Evolutionary conservation across 2,329 filamentous ascomycete species (phyloP).

Genomic region (Sarocladium strictum): DNA sequence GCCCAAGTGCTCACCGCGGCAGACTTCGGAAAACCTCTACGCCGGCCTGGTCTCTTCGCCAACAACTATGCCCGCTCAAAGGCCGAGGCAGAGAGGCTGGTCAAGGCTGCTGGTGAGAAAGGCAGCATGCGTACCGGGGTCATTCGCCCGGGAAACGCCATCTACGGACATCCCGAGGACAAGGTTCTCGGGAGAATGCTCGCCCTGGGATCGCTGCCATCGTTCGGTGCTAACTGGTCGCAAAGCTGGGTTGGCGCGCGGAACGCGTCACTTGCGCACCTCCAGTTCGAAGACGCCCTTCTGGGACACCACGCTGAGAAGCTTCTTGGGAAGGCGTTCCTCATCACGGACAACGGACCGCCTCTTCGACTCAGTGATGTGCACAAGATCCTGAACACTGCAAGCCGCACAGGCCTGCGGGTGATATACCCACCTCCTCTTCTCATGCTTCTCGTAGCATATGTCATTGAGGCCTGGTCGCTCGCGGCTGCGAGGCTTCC

Average conservation of each 20-base stretch:
- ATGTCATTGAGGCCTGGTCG: constrained; percentile 20
- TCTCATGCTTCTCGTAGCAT: constrained; percentile 29
- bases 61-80: constrained; percentile 47
- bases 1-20: constrained; percentile 40
- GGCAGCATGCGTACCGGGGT: constrained; percentile 41
- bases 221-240: constrained; percentile 29
- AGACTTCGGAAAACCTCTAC: constrained; percentile 35
- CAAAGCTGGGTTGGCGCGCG: constrained; percentile 44
- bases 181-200: constrained; percentile 34
- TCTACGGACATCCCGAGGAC: constrained; percentile 44
- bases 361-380: constrained; percentile 34
- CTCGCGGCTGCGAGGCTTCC: constrained; percentile 13
- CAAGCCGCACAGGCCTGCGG: constrained; percentile 25
- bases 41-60: constrained; percentile 36
- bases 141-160: constrained; percentile 46
- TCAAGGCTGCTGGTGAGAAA: constrained; percentile 36
- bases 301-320: constrained; percentile 27
- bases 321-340: constrained; percentile 38
- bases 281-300: constrained; percentile 46
- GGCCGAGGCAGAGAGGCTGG: constrained; percentile 42
- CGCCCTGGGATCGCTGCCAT: constrained; percentile 28
- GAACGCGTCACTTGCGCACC: constrained; percentile 48
- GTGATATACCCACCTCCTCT: constrained; percentile 27
- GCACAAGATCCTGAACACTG: constrained; percentile 26
- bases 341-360: constrained; percentile 44